Percentiles rank a stretch among this genome's conserved stretches.
Evolutionary conservation across 1,284 basidiomycete genomes (phyloP).

Genomic region (Peniophora sp.): DNA sequence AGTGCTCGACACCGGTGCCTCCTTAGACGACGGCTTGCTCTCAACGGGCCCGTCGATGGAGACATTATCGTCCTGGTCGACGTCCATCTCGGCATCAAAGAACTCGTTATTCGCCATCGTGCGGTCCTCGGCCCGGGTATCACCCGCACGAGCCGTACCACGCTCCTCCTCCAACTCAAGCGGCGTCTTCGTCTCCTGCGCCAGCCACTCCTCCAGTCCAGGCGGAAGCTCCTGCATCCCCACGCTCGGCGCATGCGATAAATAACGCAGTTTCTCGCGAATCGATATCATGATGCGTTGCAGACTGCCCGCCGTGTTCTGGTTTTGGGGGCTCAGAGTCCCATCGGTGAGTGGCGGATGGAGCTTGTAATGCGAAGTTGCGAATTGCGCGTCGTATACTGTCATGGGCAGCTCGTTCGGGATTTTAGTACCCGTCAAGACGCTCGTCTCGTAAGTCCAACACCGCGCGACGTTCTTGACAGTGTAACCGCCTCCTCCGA

Average conservation of each 20-base stretch:
- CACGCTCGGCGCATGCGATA: slow-evolving; percentile 94
- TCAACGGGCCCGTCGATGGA: neutral
- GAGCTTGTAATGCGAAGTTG: slow-evolving; percentile 83
- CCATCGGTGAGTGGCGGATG: slow-evolving; percentile 91
- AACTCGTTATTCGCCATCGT: slow-evolving; percentile 56
- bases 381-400: slow-evolving; percentile 91
- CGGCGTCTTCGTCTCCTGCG: slow-evolving; percentile 63
- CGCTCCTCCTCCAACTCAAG: slow-evolving; percentile 62
- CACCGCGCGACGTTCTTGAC: slow-evolving; percentile 96
- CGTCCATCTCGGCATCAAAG: slow-evolving; percentile 67
- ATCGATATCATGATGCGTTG: slow-evolving; percentile 84
- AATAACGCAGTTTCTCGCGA: slow-evolving; percentile 86
- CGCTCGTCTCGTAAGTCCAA: slow-evolving; percentile 97
- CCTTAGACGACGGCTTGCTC: neutral
- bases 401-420: slow-evolving; percentile 85
- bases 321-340: slow-evolving; percentile 87
- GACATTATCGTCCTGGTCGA: slow-evolving; percentile 31
- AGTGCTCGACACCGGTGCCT: slow-evolving; percentile 4
- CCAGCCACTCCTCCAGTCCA: slow-evolving; percentile 75
- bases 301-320: slow-evolving; percentile 77
- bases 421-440: slow-evolving; percentile 80
- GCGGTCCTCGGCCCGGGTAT: slow-evolving; percentile 39
- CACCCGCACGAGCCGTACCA: slow-evolving; percentile 51
- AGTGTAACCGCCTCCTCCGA: slow-evolving; percentile 95
- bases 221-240: slow-evolving; percentile 96